These are phyloP conservation scores for Tripterygium wilfordii DNA, from an alignment of 177 flowering plant genomes.

Conservation along the genomic window DNA sequence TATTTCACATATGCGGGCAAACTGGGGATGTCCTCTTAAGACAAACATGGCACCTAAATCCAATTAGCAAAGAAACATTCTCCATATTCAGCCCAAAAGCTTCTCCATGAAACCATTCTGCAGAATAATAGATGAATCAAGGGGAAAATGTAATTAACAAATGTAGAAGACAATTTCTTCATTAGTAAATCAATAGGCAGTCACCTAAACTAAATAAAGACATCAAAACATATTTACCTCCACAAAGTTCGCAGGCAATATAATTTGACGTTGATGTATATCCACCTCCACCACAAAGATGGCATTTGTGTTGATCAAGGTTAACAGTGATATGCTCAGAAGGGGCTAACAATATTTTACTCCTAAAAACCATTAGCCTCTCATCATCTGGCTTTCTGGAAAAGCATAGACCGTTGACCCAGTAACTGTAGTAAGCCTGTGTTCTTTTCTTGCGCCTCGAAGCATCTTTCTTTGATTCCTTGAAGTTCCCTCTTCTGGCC, in stretches of 20 bases:
- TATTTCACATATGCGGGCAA: slow-evolving; percentile 42
- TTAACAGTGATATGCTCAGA: slow-evolving; percentile 19
- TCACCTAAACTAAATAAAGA: neutral
- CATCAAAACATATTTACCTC: slow-evolving; percentile 38
- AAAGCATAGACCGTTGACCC: slow-evolving; percentile 74
- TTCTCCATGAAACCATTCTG: slow-evolving; percentile 97
- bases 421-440: slow-evolving; percentile 40
- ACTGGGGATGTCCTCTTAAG: slow-evolving; percentile 50
- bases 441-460: slow-evolving; percentile 53
- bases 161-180: too few relatives aligned
- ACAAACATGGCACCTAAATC: slow-evolving; percentile 83
- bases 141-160: too few relatives aligned
- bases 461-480: slow-evolving; percentile 23
- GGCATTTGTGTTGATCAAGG: slow-evolving; percentile 49
- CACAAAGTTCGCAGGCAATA: slow-evolving; percentile 68
- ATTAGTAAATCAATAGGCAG: neutral
- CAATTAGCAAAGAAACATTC: slow-evolving; percentile 39
- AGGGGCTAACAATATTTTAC: slow-evolving; percentile 33
- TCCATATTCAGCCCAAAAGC: slow-evolving; percentile 58
- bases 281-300: slow-evolving; percentile 49
- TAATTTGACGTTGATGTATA: slow-evolving; percentile 32
- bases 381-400: slow-evolving; percentile 68
- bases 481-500: slow-evolving; percentile 21
- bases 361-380: slow-evolving; percentile 42
- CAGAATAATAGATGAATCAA: too few relatives aligned